phyloP scores from a whole-genome alignment of 345 rosid species.

The Eucalyptus rudis region DNA sequence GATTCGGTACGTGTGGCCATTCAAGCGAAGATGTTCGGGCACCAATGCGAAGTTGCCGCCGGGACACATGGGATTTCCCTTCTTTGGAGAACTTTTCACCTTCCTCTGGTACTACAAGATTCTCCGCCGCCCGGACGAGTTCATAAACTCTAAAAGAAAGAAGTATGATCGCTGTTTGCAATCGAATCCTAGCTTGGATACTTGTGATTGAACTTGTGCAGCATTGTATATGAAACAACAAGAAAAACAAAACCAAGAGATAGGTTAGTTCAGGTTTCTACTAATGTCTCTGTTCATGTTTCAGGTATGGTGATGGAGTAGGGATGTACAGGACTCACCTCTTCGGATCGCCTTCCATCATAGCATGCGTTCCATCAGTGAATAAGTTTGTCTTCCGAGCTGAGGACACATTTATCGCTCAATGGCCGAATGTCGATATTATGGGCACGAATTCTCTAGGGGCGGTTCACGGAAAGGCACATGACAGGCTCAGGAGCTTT shows the following conservation, averaged over 20 bases:
- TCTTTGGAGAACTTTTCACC: conserved; percentile 19
- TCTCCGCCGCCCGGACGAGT: conserved; percentile 19
- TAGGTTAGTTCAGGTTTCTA: background rate
- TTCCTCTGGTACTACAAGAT: conserved; percentile 30
- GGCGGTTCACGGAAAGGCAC: conserved; percentile 12
- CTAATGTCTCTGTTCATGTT: background rate
- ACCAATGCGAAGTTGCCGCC: conserved; percentile 13
- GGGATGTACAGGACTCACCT: conserved; percentile 18
- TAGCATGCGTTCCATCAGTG: conserved; percentile 14
- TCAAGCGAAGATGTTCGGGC: background rate
- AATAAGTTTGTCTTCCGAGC: conserved; percentile 7
- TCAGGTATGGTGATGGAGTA: conserved; percentile 27
- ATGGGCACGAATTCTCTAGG: background rate
- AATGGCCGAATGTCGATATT: conserved; percentile 13
- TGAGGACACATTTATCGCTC: background rate
- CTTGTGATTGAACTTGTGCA: background rate
- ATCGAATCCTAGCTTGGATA: background rate
- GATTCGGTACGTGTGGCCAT: conserved; percentile 6
- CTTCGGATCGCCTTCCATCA: conserved; percentile 23
- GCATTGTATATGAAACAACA: background rate
- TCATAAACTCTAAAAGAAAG: conserved; percentile 18
- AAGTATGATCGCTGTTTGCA: conserved; percentile 3
- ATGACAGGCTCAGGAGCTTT: conserved; percentile 12
- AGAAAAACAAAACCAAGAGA: background rate
- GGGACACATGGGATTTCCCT: conserved; percentile 27